Base-by-base conservation (phyloP, 352 stramenopile species). In the Phytophthora uliginosa region DNA sequence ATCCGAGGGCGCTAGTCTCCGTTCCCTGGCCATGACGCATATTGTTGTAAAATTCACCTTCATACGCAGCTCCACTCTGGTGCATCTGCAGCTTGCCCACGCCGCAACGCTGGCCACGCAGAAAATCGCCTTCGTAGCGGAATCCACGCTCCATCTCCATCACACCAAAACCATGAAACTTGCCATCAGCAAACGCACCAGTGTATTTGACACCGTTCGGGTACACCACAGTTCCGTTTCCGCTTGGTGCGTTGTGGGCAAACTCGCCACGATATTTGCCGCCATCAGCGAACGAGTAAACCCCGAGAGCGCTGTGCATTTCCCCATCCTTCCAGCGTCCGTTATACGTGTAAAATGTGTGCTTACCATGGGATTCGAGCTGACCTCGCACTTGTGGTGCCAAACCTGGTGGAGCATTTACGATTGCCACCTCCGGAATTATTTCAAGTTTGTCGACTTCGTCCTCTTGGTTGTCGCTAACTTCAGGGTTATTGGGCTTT, bases 131-230 rank as follows among this genome's bases (percentile, higher is more conserved):
- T 69, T 89, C 83, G 56, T 95, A 95, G 9, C 66, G 65, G 48
- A 82, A 93, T 0, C 83, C 71, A 28, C 63, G 50, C 8, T 73
- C 62, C 69, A 86, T 82, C 36, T 92, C 82, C 69, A 91, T 78
- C 5, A 94, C 77, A 38, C 88, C 88, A 40, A 78, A 87, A 34
- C 86, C 88, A 55, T 94, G 81, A 59, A 88, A 90, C 68, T 86
- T 81, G 59, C 86, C 88, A 22, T 78, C 53, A 0, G 63, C 69
- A 57, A 93, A 93, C 5, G 67, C 59, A 31, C 88, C 88, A 4
- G 82, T 87, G 68, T 94, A 95, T 57, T 84, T 90, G 31, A 89
- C 84, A 24, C 88, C 84, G 28, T 90, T 91, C 8, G 85, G 83
- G 63, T 92, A 95, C n/a, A 85, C 65, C 7, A 88, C 69, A 5